A percentile compares a stretch with the other conserved stretches of the same genome.
Conservation (phyloP, 192 early-diverging fungal species). For the Podila minutissima region DNA sequence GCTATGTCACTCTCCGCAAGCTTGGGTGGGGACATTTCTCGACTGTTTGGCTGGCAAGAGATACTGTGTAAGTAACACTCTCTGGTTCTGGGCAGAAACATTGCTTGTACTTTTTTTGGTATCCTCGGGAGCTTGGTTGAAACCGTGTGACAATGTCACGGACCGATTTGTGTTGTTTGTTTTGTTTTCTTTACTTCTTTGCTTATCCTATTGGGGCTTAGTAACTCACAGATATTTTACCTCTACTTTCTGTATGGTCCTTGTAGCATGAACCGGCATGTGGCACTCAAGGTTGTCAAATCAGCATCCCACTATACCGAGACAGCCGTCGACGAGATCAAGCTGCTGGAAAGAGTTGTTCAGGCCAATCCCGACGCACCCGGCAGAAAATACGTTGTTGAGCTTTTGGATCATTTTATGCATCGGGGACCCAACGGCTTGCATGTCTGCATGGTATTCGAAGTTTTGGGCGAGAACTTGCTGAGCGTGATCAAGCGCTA, state of each 20-base stretch:
- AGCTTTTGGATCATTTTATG: conserved; percentile 93
- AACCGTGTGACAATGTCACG: too few species aligned
- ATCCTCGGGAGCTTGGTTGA: too few species aligned
- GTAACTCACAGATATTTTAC: background rate
- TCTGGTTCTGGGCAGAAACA: background rate
- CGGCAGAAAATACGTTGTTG: conserved; percentile 78
- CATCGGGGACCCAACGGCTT: conserved; percentile 88
- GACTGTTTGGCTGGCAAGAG: conserved; percentile 97
- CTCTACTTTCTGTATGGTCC: background rate
- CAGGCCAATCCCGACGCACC: conserved; percentile 65
- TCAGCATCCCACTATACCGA: conserved; percentile 95
- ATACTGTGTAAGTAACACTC: conserved; percentile 64
- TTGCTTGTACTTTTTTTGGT: too few species aligned
- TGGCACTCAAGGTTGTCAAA: conserved; percentile 98
- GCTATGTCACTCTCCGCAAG: conserved; percentile 93
- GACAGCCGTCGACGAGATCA: conserved; percentile 96
- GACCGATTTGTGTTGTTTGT: too few species aligned
- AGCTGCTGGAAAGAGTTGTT: conserved; percentile 87
- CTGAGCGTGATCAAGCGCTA: conserved; percentile 88
- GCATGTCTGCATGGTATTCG: conserved; percentile 98
- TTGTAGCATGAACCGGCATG: conserved; percentile 73
- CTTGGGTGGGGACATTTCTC: conserved; percentile 99
- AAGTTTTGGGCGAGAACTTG: conserved; percentile 96
- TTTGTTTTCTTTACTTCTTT: too few species aligned
- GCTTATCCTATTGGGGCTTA: too few species aligned